These are phyloP conservation scores for Arxiozyma telluris DNA, from an alignment of 1,139 yeast species.

Conservation along the genomic window DNA sequence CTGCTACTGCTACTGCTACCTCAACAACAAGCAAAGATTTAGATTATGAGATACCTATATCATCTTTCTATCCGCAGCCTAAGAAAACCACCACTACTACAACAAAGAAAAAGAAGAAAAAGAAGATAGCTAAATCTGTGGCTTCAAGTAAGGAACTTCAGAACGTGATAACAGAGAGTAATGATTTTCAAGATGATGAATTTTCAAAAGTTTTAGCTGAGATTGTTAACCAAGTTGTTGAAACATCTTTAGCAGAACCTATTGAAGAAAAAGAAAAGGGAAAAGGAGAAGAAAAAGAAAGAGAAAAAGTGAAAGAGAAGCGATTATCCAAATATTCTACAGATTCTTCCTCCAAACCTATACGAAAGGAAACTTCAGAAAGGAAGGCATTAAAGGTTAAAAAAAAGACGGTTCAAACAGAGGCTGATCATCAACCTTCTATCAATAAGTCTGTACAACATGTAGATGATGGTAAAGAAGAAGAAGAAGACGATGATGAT, in stretches of 20 bases:
- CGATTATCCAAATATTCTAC: neutral
- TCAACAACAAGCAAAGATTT: neutral
- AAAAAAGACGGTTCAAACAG: neutral
- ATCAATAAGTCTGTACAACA: neutral
- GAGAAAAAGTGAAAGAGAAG: neutral
- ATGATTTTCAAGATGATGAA: conserved; percentile 18
- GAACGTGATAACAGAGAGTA: neutral
- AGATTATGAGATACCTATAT: conserved; percentile 5
- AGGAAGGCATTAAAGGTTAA: neutral
- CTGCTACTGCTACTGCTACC: neutral
- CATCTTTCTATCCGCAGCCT: conserved; percentile 5
- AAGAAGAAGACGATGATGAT: conserved; percentile 19
- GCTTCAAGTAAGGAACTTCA: neutral
- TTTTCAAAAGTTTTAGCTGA: conserved; percentile 29
- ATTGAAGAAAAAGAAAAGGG: conserved; percentile 1
- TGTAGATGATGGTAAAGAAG: neutral
- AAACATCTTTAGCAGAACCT: conserved; percentile 18
- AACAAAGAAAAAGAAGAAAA: conserved; percentile 16
- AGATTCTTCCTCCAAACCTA: neutral
- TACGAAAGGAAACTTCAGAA: too few relatives aligned
- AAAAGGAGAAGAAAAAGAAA: neutral
- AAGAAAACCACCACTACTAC: neutral
- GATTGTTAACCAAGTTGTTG: conserved; percentile 30
- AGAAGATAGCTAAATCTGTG: conserved; percentile 7
- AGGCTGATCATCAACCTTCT: neutral